These are phyloP conservation scores for Magnolia kwangsiensis DNA, from an alignment of 164 flowering plant genomes.

Conservation along the genomic window DNA sequence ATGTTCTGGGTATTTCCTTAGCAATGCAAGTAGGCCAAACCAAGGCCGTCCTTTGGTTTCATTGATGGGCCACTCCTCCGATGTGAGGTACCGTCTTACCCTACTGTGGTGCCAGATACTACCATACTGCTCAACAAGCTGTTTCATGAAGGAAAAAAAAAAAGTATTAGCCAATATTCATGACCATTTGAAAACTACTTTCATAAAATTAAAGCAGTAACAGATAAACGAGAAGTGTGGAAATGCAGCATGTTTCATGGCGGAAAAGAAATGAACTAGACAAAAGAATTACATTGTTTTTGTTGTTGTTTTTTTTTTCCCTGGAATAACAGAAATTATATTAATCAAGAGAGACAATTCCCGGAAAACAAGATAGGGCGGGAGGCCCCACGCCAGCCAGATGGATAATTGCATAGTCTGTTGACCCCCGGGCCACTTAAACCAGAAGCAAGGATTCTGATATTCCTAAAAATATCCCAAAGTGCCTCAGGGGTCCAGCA, in stretches of 20 bases:
- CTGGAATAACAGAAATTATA: no score
- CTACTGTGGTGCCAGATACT: slow-evolving; percentile 87
- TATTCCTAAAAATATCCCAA: no score
- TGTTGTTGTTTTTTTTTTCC: no score
- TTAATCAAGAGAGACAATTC: no score
- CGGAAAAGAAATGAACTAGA: no score
- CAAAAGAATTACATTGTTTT: no score
- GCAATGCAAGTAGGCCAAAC: slow-evolving; percentile 88
- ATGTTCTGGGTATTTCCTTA: slow-evolving; percentile 94
- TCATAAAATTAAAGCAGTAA: not conserved
- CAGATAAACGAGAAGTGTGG: not conserved
- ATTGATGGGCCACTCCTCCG: slow-evolving; percentile 70
- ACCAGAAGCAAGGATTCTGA: no score
- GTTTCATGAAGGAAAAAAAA: slow-evolving; percentile 13
- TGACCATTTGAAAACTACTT: not conserved
- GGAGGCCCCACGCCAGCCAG: no score
- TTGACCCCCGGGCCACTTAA: no score
- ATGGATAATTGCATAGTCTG: no score
- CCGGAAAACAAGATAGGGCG: no score
- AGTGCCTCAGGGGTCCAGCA: no score
- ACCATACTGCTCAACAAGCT: slow-evolving; percentile 75
- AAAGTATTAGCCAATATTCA: not conserved
- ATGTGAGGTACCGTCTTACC: slow-evolving; percentile 83
- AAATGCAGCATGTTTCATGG: not conserved
- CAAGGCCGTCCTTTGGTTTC: slow-evolving; percentile 89